Evolutionary conservation across 306 rosid species (phyloP).

Genomic region (Casuarina cunninghamiana): DNA sequence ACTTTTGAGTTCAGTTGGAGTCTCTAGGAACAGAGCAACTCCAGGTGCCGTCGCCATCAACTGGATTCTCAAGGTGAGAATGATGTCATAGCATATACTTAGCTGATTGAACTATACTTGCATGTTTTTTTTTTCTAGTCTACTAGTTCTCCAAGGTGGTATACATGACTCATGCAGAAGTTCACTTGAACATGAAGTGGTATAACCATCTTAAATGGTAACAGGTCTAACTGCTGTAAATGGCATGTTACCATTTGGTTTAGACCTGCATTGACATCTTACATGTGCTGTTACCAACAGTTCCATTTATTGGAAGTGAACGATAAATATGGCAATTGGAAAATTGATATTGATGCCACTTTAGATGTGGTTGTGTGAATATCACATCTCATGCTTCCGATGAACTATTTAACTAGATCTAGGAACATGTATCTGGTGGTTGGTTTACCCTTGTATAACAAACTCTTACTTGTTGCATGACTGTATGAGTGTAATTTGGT

Average conservation of each 20-base stretch:
- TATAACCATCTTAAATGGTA: too few relatives aligned
- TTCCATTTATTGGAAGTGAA: not conserved
- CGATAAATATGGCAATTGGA: not conserved
- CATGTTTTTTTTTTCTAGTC: not conserved
- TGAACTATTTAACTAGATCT: not conserved
- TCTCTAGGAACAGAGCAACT: slow-evolving; percentile 65
- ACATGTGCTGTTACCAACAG: not conserved
- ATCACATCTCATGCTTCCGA: not conserved
- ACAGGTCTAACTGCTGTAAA: not conserved
- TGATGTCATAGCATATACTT: not conserved
- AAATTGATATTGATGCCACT: not conserved
- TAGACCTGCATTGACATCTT: not conserved
- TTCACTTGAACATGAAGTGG: not conserved
- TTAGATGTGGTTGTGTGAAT: not conserved
- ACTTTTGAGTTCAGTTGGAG: slow-evolving; percentile 84
- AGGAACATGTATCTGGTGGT: not conserved
- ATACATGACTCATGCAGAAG: not conserved
- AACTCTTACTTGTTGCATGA: not conserved
- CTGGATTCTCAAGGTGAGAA: slow-evolving; percentile 91
- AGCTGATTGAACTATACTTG: not conserved
- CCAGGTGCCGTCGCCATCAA: slow-evolving; percentile 92
- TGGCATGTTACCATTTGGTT: not conserved
- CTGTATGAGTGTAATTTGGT: not conserved
- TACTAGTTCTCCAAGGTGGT: not conserved
- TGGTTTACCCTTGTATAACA: not conserved